Evolutionary conservation across 1,284 basidiomycete genomes (phyloP).

Genomic region (Boletus austroedulis): DNA sequence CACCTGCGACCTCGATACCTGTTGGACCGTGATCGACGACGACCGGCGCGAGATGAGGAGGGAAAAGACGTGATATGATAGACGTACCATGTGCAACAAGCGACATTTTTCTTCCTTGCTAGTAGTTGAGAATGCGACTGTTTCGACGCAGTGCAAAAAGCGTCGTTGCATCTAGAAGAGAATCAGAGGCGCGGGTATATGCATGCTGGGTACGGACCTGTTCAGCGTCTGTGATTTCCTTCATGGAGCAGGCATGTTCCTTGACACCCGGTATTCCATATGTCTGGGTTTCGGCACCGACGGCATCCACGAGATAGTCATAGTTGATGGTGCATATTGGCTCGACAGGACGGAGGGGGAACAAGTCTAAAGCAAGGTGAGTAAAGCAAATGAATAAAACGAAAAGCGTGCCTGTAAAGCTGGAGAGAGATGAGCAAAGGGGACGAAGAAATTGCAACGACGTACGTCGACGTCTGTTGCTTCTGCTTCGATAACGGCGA

Average conservation of each 20-base stretch:
- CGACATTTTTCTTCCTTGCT: conserved; percentile 82
- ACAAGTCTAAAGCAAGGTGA: conserved; percentile 28
- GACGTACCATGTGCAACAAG: conserved; percentile 50
- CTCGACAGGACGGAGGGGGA: conserved; percentile 29
- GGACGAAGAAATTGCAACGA: too few relatives aligned
- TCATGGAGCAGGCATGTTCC: conserved; percentile 96
- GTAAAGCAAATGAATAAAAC: neutral
- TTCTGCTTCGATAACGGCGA: too few relatives aligned
- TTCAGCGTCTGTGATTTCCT: conserved; percentile 93
- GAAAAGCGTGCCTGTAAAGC: conserved; percentile 70
- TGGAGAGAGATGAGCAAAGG: conserved; percentile 27
- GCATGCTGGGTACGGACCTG: conserved; percentile 46
- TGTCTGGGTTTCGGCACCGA: conserved; percentile 94
- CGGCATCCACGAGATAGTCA: conserved; percentile 95
- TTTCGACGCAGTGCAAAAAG: conserved; percentile 86
- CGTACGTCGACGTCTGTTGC: too few relatives aligned
- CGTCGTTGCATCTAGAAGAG: conserved; percentile 59
- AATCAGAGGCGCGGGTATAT: conserved; percentile 20
- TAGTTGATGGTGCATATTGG: conserved; percentile 76
- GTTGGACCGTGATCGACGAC: conserved; percentile 98
- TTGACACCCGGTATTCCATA: conserved; percentile 96
- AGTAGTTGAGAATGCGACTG: conserved; percentile 92
- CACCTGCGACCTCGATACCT: conserved; percentile 87
- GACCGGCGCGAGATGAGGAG: conserved; percentile 45
- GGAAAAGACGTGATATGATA: neutral